Evolutionary conservation across 1,139 yeast species (phyloP).

Genomic region (Suhomyces panamericanus): DNA sequence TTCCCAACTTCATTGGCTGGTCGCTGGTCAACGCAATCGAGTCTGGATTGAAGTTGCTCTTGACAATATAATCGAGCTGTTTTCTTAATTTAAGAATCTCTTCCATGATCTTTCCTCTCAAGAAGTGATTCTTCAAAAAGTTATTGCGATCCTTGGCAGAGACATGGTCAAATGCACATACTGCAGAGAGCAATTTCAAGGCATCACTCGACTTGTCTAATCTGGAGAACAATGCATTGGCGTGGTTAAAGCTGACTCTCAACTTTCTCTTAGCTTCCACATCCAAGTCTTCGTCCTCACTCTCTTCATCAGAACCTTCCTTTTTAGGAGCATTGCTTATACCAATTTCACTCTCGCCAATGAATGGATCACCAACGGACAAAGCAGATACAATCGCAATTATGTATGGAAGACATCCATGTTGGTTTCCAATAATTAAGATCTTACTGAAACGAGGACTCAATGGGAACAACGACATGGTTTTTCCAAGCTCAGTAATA

Average conservation of each 20-base stretch:
- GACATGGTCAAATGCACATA: constrained; percentile 86
- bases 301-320: constrained; percentile 31
- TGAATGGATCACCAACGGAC: constrained; percentile 91
- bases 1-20: constrained; percentile 55
- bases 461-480: constrained; percentile 89
- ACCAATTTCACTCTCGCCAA: constrained; percentile 72
- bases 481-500: constrained; percentile 76
- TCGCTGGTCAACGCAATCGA: constrained; percentile 47
- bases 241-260: constrained; percentile 52
- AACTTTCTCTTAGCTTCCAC: constrained; percentile 42
- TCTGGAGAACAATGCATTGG: constrained; percentile 60
- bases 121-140: constrained; percentile 61
- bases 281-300: constrained; percentile 29
- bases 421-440: constrained; percentile 84
- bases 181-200: constrained; percentile 72
- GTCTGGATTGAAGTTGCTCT: constrained; percentile 59
- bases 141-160: constrained; percentile 42
- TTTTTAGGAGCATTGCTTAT: constrained; percentile 28
- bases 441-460: constrained; percentile 93
- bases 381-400: constrained; percentile 90
- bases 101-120: constrained; percentile 73
- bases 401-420: constrained; percentile 79
- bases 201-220: constrained; percentile 77
- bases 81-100: constrained; percentile 80
- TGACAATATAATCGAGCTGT: constrained; percentile 77